Conservation (phyloP, 2,329 filamentous ascomycete species). For the Paraconiothyrium sp. region DNA sequence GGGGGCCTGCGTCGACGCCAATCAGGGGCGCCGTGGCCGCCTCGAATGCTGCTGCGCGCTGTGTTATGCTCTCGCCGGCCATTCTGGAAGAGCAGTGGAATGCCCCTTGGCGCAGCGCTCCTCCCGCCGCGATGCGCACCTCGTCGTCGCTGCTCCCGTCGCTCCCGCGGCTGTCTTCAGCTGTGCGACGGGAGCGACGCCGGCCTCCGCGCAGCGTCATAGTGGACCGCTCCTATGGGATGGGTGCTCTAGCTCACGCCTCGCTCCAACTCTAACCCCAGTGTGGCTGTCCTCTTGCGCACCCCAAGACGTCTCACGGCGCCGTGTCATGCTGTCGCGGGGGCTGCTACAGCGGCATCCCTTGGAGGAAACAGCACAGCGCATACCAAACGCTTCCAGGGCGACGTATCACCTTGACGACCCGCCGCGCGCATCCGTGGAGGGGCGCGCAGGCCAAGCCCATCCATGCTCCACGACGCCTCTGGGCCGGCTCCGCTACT, state of each 20-base stretch:
- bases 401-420: conserved; percentile 18
- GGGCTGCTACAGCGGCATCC: conserved; percentile 7
- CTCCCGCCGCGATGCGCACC: not conserved
- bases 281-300: not conserved
- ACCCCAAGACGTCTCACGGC: not conserved
- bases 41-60: not conserved
- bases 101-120: conserved; percentile 10
- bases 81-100: conserved; percentile 18
- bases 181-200: conserved; percentile 10
- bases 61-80: conserved; percentile 8
- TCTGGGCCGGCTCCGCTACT: conserved; percentile 13
- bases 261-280: conserved; percentile 12
- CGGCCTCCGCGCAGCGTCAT: conserved; percentile 12
- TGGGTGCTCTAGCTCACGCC: conserved; percentile 7
- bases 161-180: not conserved
- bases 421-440: conserved; percentile 12
- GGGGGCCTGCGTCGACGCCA: conserved; percentile 12
- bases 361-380: not conserved
- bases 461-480: conserved; percentile 4
- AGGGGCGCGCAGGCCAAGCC: conserved; percentile 6
- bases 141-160: no score
- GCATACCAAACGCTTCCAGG: conserved; percentile 21
- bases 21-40: conserved; percentile 8
- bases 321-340: conserved; percentile 6
- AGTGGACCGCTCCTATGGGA: conserved; percentile 2